A percentile compares a stretch with the other conserved stretches of the same genome.
These are phyloP conservation scores for Aspergillus thermomutatus DNA, from an alignment of 2,329 filamentous ascomycete species.

Conservation along the genomic window DNA sequence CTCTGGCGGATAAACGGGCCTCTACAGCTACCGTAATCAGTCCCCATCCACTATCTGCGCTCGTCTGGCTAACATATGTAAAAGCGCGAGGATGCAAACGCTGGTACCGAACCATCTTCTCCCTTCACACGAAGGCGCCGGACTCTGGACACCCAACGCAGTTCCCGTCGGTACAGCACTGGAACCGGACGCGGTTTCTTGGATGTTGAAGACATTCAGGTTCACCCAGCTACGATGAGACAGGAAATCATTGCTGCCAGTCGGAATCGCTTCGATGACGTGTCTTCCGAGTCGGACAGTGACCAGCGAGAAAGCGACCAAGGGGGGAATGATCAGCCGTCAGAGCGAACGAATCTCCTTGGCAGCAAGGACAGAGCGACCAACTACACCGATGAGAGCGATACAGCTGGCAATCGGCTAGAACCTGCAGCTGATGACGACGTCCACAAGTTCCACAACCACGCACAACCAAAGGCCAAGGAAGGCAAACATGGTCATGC, in stretches of 20 bases:
- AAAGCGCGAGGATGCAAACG: constrained; percentile 24
- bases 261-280: constrained; percentile 58
- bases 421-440: constrained; percentile 27
- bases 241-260: constrained; percentile 90
- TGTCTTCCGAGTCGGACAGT: constrained; percentile 53
- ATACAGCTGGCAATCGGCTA: constrained; percentile 8
- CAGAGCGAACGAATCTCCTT: constrained; percentile 40
- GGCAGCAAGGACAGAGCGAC: constrained; percentile 40
- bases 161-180: constrained; percentile 41
- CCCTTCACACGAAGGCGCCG: constrained; percentile 31
- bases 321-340: constrained; percentile 48
- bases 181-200: constrained; percentile 56
- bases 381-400: constrained; percentile 33
- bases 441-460: constrained; percentile 71
- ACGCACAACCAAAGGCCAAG: constrained; percentile 65
- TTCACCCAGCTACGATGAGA: constrained; percentile 85
- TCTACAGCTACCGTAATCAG: constrained; percentile 62
- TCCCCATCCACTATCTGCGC: constrained; percentile 15
- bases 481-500: constrained; percentile 53
- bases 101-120: constrained; percentile 25
- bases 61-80: constrained; percentile 14
- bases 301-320: constrained; percentile 52
- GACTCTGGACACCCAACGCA: constrained; percentile 23
- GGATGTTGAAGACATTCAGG: constrained; percentile 67
- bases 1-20: constrained; percentile 55